Base-by-base conservation (phyloP, 768 basidiomycete genomes). In the Lanmaoa rubissima region DNA sequence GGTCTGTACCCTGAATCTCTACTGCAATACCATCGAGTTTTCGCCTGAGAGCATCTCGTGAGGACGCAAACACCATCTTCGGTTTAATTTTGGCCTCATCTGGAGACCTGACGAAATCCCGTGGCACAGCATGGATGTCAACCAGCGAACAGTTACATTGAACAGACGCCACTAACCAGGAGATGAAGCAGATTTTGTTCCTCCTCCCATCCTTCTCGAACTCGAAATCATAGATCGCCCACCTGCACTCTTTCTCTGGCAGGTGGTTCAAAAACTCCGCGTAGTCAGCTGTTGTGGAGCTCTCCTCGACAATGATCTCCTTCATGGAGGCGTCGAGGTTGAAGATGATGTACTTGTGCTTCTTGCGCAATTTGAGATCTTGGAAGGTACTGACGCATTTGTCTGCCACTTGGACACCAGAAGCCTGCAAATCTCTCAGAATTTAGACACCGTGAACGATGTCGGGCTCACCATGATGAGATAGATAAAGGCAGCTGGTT, bases 11-110 rank as follows among this genome's bases (percentile, higher is more conserved):
- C 74, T 98, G 95, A 59, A 98, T 81, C 74, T 98, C 94, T 48
- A 82, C 60, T 2, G 82, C 77, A 66, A 97, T 82, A 43, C 95
- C 96, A n/a, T 82, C 83, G 21, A 98, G 82, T 32, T 79, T 67
- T 56, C 81, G 82, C 68, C 84, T 83, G 53, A 99, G 74, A 6
- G 87, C 88, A 14, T 93, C 90, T 70, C 86, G 89, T 50, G 96
- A 98, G 24, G 92, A 86, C n/a, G 96, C 89, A 74, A 82, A 90
- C 64, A 97, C 68, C 95, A 98, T 98, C 88, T 95, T 98, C 69
- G 81, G 74, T 77, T 86, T 94, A 73, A 96, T 79, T 78, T 84
- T 90, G 43, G 94, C 86, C 21, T 69, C 72, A 65, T 97, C 94
- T 58, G 97, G 95, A 17, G 86, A 80, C 96, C 96, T 98, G 67